Conservation (phyloP, 2,329 filamentous ascomycete genomes). For the Diaporthe sp. region DNA sequence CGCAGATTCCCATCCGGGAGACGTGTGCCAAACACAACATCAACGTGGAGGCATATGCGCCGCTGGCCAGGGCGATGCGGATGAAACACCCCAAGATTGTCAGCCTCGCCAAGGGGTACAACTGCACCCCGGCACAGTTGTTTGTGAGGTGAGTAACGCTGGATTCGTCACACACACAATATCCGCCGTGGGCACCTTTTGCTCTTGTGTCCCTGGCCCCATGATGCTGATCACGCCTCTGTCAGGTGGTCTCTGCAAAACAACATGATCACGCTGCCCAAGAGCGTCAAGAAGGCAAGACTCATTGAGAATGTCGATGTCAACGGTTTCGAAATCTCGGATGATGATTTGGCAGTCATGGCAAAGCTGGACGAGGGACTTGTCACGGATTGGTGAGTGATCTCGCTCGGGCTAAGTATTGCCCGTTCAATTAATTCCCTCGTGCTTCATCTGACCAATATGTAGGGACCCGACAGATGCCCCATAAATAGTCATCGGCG, state of each 20-base stretch:
- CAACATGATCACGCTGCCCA: conserved; percentile 79
- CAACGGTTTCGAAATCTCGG: conserved; percentile 71
- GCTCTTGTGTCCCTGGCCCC: accelerated
- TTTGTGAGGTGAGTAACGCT: conserved; percentile 66
- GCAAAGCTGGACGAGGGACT: conserved; percentile 79
- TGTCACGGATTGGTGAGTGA: conserved; percentile 74
- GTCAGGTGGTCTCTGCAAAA: conserved; percentile 82
- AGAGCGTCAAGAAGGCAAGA: conserved; percentile 74
- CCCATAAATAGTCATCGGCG: too few species aligned
- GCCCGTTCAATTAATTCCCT: too few species aligned
- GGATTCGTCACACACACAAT: not conserved
- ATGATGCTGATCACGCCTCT: not conserved
- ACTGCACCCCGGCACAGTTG: conserved; percentile 79
- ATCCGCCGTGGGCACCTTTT: accelerated
- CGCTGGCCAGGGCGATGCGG: conserved; percentile 78
- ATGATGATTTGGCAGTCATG: conserved; percentile 74
- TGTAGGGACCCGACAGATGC: too few species aligned
- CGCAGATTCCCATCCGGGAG: conserved; percentile 74
- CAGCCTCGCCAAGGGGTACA: conserved; percentile 75
- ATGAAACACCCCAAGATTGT: conserved; percentile 77
- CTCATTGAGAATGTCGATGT: conserved; percentile 77
- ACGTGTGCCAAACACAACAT: conserved; percentile 78
- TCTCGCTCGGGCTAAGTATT: too few species aligned
- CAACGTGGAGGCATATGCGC: conserved; percentile 83
- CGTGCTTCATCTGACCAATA: too few species aligned